Base-by-base conservation (phyloP, 1,139 yeast species). In the Kodamaea derodonti region DNA sequence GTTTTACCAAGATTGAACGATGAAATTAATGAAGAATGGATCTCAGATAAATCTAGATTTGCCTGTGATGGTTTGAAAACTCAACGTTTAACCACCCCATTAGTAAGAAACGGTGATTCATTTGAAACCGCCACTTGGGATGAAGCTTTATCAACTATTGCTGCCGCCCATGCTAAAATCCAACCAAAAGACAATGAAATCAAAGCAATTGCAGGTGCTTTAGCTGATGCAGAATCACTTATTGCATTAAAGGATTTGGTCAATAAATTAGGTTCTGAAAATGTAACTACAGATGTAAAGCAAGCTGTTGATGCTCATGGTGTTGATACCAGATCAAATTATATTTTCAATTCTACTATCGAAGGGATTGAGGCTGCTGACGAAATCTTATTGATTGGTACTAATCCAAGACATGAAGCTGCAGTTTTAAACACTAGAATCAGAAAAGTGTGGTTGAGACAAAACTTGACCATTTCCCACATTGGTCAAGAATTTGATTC, bases 331-430 rank as follows among this genome's bases (percentile, higher is more conserved):
- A 80, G 95, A 62, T 74, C 95, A 14, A 84, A 84, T 67, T 86
- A 84, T 58, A 66, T 81, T 35, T 85, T 86, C 73, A 85, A 84
- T 72, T 76, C 95, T 10, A 72, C 87, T 30, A 80, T 86, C 45
- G 80, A 75, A 42, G 95, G 95, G 35, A 73, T 86, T 46, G 95
- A 84, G 60, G 82, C 79, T 37, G 90, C 94, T 35, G 95, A 85
- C 56, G 84, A 78, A 51, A 81, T 85, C 43, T 69, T 85, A 51
- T 70, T 85, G 48, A 74, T 85, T 39, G 95, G 95, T 43, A 80
- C 95, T 34, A 86, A 86, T 68, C 95, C 95, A 48, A 78, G 95
- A 58, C 88, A 78, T 53, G 95, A 86, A 66, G 95, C 95, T 40
- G 88, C 95, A 29, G 95, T 85, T 12, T 72, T 86, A 51, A 86